These are phyloP conservation scores for Centrapalus pauciflorus DNA, from an alignment of 129 eudicot genomes.

Conservation along the genomic window DNA sequence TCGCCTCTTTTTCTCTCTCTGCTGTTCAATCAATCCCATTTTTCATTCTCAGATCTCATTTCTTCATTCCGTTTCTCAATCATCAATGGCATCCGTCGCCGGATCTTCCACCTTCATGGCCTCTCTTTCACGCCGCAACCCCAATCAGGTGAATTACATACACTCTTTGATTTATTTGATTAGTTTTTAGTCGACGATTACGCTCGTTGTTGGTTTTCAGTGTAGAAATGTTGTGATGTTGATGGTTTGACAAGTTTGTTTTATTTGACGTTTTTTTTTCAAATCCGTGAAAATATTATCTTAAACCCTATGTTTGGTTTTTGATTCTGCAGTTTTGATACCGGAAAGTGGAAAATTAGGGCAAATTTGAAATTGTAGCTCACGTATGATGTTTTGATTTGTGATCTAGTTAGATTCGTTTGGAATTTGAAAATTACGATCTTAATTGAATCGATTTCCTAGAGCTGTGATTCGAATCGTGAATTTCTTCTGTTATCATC, in stretches of 20 bases:
- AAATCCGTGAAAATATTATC: neutral
- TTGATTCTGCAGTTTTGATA: neutral
- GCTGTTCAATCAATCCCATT: neutral
- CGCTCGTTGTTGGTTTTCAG: neutral
- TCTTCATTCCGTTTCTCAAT: conserved; percentile 4
- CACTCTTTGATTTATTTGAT: neutral
- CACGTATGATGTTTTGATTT: neutral
- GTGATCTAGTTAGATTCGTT: neutral
- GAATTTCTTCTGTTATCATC: neutral
- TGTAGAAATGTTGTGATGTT: neutral
- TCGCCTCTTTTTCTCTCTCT: conserved; percentile 44
- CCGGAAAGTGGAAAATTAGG: neutral
- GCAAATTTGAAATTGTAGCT: neutral
- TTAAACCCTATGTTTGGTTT: conserved; percentile 16
- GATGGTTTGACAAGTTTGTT: neutral
- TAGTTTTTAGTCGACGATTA: neutral
- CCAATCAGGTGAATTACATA: conserved; percentile 38
- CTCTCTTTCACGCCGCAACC: conserved; percentile 44
- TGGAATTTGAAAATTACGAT: neutral
- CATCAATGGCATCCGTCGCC: conserved; percentile 64
- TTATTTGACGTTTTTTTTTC: neutral
- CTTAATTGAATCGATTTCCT: neutral
- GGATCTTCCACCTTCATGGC: conserved; percentile 45
- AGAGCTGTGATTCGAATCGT: neutral
- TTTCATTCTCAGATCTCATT: conserved; percentile 20